Evolutionary conservation across 2,329 filamentous ascomycete species (phyloP).

Genomic region (Talaromyces sp.): DNA sequence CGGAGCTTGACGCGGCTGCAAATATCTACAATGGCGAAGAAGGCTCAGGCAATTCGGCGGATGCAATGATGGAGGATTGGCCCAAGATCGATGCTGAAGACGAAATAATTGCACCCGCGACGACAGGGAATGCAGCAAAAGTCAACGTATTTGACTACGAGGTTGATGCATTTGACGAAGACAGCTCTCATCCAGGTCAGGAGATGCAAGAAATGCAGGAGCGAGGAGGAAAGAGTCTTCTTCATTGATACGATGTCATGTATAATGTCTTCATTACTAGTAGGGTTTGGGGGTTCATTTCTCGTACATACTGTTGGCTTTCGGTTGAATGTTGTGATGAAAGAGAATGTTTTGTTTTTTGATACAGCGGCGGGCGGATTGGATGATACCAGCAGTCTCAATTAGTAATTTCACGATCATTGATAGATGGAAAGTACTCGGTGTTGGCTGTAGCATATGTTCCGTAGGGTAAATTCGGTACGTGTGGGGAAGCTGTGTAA

Average conservation of each 20-base stretch:
- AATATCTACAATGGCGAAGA: slow-evolving; percentile 16
- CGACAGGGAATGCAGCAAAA: slow-evolving; percentile 14
- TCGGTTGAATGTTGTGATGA: background rate
- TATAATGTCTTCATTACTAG: background rate
- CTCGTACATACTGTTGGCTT: slow-evolving; percentile 1
- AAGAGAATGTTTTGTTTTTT: background rate
- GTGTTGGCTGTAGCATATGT: background rate
- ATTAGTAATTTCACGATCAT: background rate
- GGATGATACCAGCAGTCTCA: background rate
- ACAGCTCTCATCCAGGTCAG: slow-evolving; percentile 24
- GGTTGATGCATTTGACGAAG: slow-evolving; percentile 36
- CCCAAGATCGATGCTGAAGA: slow-evolving; percentile 13
- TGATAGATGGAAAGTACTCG: background rate
- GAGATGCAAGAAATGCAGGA: slow-evolving; percentile 40
- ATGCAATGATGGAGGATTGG: slow-evolving; percentile 11
- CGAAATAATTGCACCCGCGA: background rate
- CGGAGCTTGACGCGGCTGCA: slow-evolving; percentile 31
- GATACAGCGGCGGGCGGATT: background rate
- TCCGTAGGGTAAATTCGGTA: background rate
- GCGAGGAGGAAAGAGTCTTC: slow-evolving; percentile 20
- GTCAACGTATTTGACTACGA: slow-evolving; percentile 41
- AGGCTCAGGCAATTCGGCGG: slow-evolving; percentile 8
- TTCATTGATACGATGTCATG: slow-evolving; percentile 8
- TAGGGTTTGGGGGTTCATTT: background rate
- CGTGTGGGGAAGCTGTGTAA: background rate